These are phyloP conservation scores for Aspergillus baeticus DNA, from an alignment of 495 filamentous ascomycete species.

Conservation along the genomic window DNA sequence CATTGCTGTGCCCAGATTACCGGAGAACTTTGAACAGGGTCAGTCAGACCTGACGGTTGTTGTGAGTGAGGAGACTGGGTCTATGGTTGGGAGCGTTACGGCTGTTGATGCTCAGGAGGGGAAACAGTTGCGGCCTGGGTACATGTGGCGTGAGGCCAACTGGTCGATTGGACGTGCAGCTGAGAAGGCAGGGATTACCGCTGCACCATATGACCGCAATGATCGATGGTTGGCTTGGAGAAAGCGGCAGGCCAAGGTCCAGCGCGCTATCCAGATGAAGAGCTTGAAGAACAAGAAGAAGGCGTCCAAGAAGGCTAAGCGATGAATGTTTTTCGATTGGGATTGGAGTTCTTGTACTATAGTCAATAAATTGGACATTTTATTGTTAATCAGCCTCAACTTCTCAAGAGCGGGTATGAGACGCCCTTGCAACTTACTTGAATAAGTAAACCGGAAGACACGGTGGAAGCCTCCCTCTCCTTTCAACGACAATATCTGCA, in stretches of 20 bases:
- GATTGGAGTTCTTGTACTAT: constrained; percentile 41
- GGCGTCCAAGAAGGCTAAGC: constrained; percentile 40
- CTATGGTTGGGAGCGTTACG: constrained; percentile 32
- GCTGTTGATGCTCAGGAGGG: constrained; percentile 37
- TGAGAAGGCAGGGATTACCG: constrained; percentile 56
- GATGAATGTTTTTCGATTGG: constrained; percentile 16
- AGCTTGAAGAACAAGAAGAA: constrained; percentile 55
- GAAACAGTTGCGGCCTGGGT: constrained; percentile 61
- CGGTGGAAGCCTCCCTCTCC: no score
- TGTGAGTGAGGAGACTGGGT: constrained; percentile 23
- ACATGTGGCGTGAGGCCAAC: constrained; percentile 81
- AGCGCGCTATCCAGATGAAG: constrained; percentile 56
- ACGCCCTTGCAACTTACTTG: no score
- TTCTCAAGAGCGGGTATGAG: no score
- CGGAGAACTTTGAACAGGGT: constrained; percentile 21
- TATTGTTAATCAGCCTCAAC: no score
- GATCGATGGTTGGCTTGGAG: constrained; percentile 65
- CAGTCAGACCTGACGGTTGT: constrained; percentile 38
- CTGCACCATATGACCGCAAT: constrained; percentile 49
- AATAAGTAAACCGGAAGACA: constrained; percentile 14
- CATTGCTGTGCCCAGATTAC: constrained; percentile 48
- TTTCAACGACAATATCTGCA: no score
- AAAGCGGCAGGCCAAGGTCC: constrained; percentile 52
- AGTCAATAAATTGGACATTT: constrained; percentile 8
- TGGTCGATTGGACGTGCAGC: constrained; percentile 76